phyloP scores from a whole-genome alignment of 1,139 yeast species.

The Protomyces inundatus region DNA sequence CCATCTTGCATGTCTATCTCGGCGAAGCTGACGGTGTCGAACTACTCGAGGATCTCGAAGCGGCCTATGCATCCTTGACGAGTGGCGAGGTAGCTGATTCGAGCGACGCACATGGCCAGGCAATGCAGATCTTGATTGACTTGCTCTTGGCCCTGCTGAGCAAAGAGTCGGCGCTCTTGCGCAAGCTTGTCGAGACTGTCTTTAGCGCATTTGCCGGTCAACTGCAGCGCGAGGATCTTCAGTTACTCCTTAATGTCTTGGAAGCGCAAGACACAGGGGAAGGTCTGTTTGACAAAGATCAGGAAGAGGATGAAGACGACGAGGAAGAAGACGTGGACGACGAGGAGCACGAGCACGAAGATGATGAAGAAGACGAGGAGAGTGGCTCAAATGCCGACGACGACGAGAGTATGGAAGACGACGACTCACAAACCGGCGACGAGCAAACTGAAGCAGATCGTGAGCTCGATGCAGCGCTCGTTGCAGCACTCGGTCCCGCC shows the following conservation, averaged over 20 bases:
- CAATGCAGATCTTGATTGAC: slow-evolving; percentile 54
- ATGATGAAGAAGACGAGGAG: slow-evolving; percentile 36
- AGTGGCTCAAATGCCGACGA: neutral
- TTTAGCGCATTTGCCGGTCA: slow-evolving; percentile 46
- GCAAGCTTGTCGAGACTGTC: slow-evolving; percentile 64
- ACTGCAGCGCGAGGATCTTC: slow-evolving; percentile 50
- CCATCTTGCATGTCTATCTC: slow-evolving; percentile 67
- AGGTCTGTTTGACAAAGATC: slow-evolving; percentile 34
- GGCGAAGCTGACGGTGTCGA: slow-evolving; percentile 71
- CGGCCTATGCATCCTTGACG: slow-evolving; percentile 41
- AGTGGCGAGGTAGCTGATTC: slow-evolving; percentile 30
- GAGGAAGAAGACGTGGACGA: slow-evolving; percentile 32
- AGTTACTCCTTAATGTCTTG: slow-evolving; percentile 61
- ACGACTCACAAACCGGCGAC: slow-evolving; percentile 23
- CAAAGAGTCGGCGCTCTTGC: slow-evolving; percentile 63
- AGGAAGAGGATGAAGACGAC: slow-evolving; percentile 36
- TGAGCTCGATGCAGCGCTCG: slow-evolving; percentile 55
- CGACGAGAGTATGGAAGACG: slow-evolving; percentile 10
- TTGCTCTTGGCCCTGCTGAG: slow-evolving; percentile 70
- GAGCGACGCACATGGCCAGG: slow-evolving; percentile 35
- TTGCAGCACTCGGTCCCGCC: neutral
- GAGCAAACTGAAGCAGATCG: slow-evolving; percentile 50
- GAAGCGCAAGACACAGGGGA: slow-evolving; percentile 65
- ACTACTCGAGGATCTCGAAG: slow-evolving; percentile 63
- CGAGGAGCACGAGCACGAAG: slow-evolving; percentile 32